Conservation (phyloP, 202 grass and related monocot species). For the Musa balbisiana region DNA sequence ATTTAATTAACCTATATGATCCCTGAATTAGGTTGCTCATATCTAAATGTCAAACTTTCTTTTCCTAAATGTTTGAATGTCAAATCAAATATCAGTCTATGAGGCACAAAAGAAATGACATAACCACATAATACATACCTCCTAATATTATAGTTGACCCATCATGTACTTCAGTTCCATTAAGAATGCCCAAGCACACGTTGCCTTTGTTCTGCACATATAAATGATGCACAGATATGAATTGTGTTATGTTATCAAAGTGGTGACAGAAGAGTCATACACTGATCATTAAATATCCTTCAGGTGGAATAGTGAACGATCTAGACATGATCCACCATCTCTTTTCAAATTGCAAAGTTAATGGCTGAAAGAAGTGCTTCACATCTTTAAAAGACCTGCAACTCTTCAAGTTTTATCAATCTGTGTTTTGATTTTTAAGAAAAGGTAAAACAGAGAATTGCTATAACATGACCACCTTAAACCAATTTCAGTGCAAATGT, state of each 20-base stretch:
- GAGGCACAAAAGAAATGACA: neutral
- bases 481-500: neutral
- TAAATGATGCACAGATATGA: neutral
- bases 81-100: neutral
- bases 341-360: constrained; percentile 59
- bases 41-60: neutral
- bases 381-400: constrained; percentile 77
- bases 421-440: neutral
- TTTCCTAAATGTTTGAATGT: neutral
- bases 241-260: neutral
- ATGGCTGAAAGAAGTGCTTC: constrained; percentile 52
- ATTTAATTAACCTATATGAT: too few species aligned
- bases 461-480: neutral
- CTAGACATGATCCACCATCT: constrained; percentile 56
- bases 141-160: constrained; percentile 65
- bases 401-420: neutral
- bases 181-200: constrained; percentile 79
- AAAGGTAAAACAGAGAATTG: neutral
- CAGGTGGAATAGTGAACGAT: constrained; percentile 57
- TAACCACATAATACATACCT: constrained; percentile 38
- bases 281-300: constrained; percentile 69
- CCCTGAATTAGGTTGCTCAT: neutral
- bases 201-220: constrained; percentile 69
- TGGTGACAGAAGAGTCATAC: constrained; percentile 31
- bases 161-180: constrained; percentile 51